These are phyloP conservation scores for Knoxia roxburghii DNA, from an alignment of 257 asterid genomes.

Conservation along the genomic window DNA sequence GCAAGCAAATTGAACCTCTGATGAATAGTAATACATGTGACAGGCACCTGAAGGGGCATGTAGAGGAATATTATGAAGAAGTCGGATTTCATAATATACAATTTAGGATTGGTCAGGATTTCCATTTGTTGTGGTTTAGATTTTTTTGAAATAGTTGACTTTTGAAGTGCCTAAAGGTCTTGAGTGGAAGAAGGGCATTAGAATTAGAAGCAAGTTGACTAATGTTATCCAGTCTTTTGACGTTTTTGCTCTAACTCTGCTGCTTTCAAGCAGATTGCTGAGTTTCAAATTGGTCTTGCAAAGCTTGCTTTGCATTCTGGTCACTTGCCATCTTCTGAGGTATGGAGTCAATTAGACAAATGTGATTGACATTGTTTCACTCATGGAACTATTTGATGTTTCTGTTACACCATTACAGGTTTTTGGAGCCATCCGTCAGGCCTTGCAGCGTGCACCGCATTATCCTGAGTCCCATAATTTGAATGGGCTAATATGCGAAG, in stretches of 20 bases:
- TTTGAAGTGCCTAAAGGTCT: not conserved
- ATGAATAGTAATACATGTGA: not conserved
- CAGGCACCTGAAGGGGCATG: not conserved
- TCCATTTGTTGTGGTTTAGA: not conserved
- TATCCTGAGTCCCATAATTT: slow-evolving; percentile 91
- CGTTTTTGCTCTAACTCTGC: slow-evolving; percentile 22
- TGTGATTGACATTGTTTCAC: slow-evolving; percentile 1
- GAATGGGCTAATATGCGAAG: slow-evolving; percentile 86
- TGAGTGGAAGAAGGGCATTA: not conserved
- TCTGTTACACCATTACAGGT: slow-evolving; percentile 46
- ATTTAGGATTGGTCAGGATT: not conserved
- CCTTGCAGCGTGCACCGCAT: slow-evolving; percentile 80
- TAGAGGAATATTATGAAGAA: not conserved
- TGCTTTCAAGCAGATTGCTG: slow-evolving; percentile 65
- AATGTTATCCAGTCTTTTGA: not conserved
- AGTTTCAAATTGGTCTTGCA: slow-evolving; percentile 88
- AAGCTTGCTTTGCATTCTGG: slow-evolving; percentile 69
- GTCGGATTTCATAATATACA: not conserved
- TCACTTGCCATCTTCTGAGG: slow-evolving; percentile 76
- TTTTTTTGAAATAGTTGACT: not conserved
- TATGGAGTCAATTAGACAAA: slow-evolving; percentile 13
- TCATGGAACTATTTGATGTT: not conserved
- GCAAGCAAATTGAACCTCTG: not conserved
- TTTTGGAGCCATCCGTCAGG: slow-evolving; percentile 79
- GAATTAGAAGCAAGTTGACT: not conserved